Conservation (phyloP, 2,329 filamentous ascomycete genomes). For the Ceratocystis albifundus region DNA sequence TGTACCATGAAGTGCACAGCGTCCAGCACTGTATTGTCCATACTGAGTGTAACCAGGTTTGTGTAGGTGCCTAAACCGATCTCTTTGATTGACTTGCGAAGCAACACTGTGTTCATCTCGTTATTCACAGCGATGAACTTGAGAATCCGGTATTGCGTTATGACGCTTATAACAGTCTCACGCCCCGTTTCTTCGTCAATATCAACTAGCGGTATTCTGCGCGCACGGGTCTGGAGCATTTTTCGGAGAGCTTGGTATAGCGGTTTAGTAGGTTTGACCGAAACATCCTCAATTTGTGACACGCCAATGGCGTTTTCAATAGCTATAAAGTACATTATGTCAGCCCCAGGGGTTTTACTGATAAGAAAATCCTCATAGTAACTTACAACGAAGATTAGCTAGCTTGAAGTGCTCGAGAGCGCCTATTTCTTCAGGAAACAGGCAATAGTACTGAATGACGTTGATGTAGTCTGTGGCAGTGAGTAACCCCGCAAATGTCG, state of each 20-base stretch:
- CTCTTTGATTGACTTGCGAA: conserved; percentile 78
- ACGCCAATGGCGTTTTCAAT: conserved; percentile 92
- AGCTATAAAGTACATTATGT: conserved; percentile 42
- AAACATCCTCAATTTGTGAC: conserved; percentile 82
- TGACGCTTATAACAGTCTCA: conserved; percentile 88
- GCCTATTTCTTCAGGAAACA: conserved; percentile 80
- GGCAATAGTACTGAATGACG: conserved; percentile 97
- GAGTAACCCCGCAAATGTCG: conserved; percentile 83
- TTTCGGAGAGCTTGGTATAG: conserved; percentile 90
- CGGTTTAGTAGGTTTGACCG: conserved; percentile 80
- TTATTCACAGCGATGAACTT: conserved; percentile 97
- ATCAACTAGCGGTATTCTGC: conserved; percentile 87
- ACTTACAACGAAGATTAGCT: conserved; percentile 75
- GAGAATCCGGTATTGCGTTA: conserved; percentile 95
- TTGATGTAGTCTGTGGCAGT: conserved; percentile 98
- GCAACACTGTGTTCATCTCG: conserved; percentile 69
- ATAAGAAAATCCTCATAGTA: not conserved
- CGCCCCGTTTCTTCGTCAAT: conserved; percentile 86
- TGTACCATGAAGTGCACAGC: conserved; percentile 90
- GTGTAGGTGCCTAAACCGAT: conserved; percentile 76
- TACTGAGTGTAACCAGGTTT: conserved; percentile 67
- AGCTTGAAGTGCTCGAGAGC: conserved; percentile 89
- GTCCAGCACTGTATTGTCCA: conserved; percentile 85
- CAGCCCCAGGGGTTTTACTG: not conserved
- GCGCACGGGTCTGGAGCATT: conserved; percentile 87